phyloP scores from a whole-genome alignment of 306 rosid species.

The Vicia sativa region DNA sequence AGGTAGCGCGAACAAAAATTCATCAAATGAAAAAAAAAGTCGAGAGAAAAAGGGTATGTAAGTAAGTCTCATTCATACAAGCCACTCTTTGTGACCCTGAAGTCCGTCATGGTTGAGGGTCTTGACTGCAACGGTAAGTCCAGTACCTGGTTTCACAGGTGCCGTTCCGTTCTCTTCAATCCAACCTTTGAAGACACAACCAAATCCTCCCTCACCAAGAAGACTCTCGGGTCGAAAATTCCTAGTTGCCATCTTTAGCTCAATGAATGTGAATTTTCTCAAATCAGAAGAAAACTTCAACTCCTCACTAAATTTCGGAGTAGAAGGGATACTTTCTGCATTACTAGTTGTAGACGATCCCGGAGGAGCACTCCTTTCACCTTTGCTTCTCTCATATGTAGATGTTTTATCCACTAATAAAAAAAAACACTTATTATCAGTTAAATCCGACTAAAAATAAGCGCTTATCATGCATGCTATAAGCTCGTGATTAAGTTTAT shows the following conservation, averaged over 20 bases:
- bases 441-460: constrained; percentile 6
- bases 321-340: constrained; percentile 74
- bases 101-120: constrained; percentile 95
- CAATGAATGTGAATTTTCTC: constrained; percentile 85
- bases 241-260: constrained; percentile 86
- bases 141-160: constrained; percentile 97
- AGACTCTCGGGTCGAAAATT: constrained; percentile 96
- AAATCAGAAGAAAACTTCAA: constrained; percentile 83
- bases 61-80: constrained; percentile 59
- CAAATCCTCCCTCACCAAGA: constrained; percentile 98
- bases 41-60: constrained; percentile 21
- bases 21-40: constrained; percentile 8
- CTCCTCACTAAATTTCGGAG: constrained; percentile 83
- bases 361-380: constrained; percentile 48
- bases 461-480: neutral
- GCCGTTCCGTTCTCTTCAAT: constrained; percentile 95
- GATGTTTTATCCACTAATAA: constrained; percentile 53
- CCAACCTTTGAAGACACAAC: constrained; percentile 98
- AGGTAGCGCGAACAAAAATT: constrained; percentile 17
- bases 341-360: constrained; percentile 78
- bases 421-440: constrained; percentile 22
- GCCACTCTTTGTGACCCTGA: constrained; percentile 99
- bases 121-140: constrained; percentile 97
- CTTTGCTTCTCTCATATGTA: constrained; percentile 58
- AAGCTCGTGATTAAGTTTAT: neutral